Evolutionary conservation across 495 filamentous ascomycete species (phyloP).

Genomic region (Pseudotulostoma volvatum): DNA sequence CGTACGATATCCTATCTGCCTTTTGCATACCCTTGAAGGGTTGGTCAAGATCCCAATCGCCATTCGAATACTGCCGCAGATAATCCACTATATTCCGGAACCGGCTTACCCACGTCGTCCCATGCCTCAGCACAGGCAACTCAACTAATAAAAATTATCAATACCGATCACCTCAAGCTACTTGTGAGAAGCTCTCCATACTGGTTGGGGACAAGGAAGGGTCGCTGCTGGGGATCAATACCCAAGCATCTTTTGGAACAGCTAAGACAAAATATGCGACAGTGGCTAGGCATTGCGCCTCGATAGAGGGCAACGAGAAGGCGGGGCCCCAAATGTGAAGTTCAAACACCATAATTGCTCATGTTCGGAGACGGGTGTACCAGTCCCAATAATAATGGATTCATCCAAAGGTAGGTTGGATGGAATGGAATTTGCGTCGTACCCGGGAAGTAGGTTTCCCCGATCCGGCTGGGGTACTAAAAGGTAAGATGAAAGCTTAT

Average conservation of each 20-base stretch:
- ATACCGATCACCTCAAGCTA: too few relatives aligned
- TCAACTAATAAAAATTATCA: constrained; percentile 34
- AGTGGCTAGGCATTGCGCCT: constrained; percentile 68
- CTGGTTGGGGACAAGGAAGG: constrained; percentile 58
- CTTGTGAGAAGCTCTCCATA: too few relatives aligned
- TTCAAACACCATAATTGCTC: constrained; percentile 42
- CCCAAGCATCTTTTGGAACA: constrained; percentile 47
- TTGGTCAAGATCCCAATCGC: constrained; percentile 38
- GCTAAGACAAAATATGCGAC: constrained; percentile 51
- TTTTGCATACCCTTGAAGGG: constrained; percentile 26
- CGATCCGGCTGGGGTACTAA: too few relatives aligned
- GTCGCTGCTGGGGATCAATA: constrained; percentile 59
- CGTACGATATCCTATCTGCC: constrained; percentile 41
- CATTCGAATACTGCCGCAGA: constrained; percentile 37
- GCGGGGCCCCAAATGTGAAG: constrained; percentile 87
- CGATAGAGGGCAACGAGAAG: constrained; percentile 74
- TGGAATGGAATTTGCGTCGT: too few relatives aligned
- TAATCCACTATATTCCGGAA: constrained; percentile 62
- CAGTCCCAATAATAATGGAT: too few relatives aligned
- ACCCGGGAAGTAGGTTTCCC: too few relatives aligned
- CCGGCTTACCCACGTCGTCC: constrained; percentile 45
- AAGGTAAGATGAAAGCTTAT: too few relatives aligned
- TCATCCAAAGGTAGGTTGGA: too few relatives aligned
- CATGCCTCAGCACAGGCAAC: constrained; percentile 58
- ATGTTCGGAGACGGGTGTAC: too few relatives aligned